Percentiles rank a stretch among this genome's conserved stretches.
Evolutionary conservation across 768 basidiomycete species (phyloP).

Genomic region (Termitomyces sp.): DNA sequence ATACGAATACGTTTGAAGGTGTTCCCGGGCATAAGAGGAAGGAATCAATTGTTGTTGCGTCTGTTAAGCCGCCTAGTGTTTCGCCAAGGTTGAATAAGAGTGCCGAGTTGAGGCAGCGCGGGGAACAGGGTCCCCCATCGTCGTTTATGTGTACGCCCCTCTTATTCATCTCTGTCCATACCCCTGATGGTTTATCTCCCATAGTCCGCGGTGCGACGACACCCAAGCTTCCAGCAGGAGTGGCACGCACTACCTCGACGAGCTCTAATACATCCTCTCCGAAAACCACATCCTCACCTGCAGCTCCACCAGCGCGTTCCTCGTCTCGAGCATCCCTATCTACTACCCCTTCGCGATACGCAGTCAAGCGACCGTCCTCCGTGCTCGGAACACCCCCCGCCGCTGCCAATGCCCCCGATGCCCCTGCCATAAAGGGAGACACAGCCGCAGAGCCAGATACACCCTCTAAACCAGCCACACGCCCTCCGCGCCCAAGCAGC

Average conservation of each 20-base stretch:
- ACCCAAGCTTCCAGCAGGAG: conserved; percentile 39
- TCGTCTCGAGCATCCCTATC: conserved; percentile 28
- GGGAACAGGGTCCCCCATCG: conserved; percentile 57
- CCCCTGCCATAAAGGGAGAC: not conserved
- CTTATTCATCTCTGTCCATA: not conserved
- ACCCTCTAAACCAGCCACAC: conserved; percentile 13
- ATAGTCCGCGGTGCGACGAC: conserved; percentile 45
- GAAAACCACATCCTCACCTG: not conserved
- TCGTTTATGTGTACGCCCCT: conserved; percentile 66
- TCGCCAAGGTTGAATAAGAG: conserved; percentile 79
- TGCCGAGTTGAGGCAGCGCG: conserved; percentile 60
- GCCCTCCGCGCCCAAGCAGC: conserved; percentile 51
- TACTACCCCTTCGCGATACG: conserved; percentile 15
- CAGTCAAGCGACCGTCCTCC: conserved; percentile 13
- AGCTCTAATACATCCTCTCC: conserved; percentile 21
- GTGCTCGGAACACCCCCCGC: conserved; percentile 34
- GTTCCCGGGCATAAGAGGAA: conserved; percentile 84
- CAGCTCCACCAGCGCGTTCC: conserved; percentile 5
- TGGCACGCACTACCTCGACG: conserved; percentile 42
- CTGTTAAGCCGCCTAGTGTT: conserved; percentile 58
- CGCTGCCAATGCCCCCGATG: not conserved
- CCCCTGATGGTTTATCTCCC: not conserved
- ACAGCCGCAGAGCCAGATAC: not conserved
- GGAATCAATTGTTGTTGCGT: conserved; percentile 70
- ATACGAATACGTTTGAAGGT: conserved; percentile 58